Conservation (phyloP, 257 asterid genomes). For the Solanum neorickii region DNA sequence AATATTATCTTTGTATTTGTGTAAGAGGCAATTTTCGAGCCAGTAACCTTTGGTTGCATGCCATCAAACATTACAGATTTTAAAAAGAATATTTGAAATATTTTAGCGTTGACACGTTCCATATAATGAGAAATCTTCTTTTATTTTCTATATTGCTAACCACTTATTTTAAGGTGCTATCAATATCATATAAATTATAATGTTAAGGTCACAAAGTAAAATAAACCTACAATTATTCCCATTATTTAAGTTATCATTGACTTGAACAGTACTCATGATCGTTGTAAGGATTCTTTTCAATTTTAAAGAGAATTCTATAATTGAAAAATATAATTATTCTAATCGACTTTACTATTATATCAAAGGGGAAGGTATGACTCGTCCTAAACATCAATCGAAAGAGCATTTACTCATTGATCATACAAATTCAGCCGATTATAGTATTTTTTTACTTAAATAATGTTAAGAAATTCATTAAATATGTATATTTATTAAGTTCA, state of each 20-base stretch:
- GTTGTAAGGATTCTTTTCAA: background rate
- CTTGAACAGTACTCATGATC: background rate
- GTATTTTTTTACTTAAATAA: too few relatives aligned
- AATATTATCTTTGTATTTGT: background rate
- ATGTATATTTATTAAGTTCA: too few relatives aligned
- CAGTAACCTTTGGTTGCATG: too few relatives aligned
- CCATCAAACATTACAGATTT: background rate
- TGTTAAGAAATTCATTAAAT: too few relatives aligned
- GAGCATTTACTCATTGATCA: background rate
- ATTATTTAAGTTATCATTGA: background rate
- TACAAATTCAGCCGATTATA: background rate
- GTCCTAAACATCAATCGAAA: background rate
- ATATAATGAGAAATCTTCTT: background rate
- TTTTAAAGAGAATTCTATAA: background rate
- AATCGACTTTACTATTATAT: background rate
- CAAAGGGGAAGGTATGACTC: background rate
- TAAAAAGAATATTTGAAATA: background rate
- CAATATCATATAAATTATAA: background rate
- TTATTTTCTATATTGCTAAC: background rate
- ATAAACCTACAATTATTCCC: background rate
- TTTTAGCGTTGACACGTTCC: background rate
- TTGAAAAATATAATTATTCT: background rate
- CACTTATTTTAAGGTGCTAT: background rate
- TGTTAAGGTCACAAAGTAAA: background rate
- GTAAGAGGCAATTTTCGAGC: background rate